Evolutionary conservation across 1,139 yeast genomes (phyloP).

Genomic region (Debaryomyces robertsiae): DNA sequence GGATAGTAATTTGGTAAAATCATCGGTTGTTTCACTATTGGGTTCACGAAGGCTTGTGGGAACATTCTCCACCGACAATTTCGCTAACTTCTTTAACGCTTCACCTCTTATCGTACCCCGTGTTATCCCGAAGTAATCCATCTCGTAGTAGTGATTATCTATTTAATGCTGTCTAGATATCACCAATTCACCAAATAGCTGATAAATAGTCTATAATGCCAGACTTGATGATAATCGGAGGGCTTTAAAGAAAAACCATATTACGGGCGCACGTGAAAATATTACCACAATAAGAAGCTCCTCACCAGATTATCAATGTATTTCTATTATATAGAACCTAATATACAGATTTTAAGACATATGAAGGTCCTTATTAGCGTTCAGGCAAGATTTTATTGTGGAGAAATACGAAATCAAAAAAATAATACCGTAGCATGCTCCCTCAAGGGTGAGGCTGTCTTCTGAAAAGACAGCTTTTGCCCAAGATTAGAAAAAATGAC

Average conservation of each 20-base stretch:
- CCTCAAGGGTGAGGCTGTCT: constrained; percentile 2
- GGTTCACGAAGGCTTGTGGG: constrained; percentile 21
- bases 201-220: too few species aligned
- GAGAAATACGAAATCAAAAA: constrained; percentile 7
- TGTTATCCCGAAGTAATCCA: constrained; percentile 45
- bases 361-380: constrained; percentile 3
- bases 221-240: too few species aligned
- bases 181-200: too few species aligned
- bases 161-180: background rate
- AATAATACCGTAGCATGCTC: constrained; percentile 7
- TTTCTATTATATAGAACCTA: constrained; percentile 11
- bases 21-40: constrained; percentile 21
- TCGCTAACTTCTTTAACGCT: constrained; percentile 54
- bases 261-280: constrained; percentile 6
- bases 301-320: constrained; percentile 6
- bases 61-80: constrained; percentile 28
- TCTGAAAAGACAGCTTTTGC: constrained; percentile 2
- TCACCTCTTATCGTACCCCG: constrained; percentile 56
- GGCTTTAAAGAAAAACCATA: too few species aligned
- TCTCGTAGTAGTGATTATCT: constrained; percentile 12
- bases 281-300: background rate
- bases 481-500: constrained; percentile 6
- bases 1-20: constrained; percentile 28
- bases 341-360: constrained; percentile 13
- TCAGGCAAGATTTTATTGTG: constrained; percentile 3